Conservation (phyloP, 2,329 filamentous ascomycete species). For the Nemania sp. region DNA sequence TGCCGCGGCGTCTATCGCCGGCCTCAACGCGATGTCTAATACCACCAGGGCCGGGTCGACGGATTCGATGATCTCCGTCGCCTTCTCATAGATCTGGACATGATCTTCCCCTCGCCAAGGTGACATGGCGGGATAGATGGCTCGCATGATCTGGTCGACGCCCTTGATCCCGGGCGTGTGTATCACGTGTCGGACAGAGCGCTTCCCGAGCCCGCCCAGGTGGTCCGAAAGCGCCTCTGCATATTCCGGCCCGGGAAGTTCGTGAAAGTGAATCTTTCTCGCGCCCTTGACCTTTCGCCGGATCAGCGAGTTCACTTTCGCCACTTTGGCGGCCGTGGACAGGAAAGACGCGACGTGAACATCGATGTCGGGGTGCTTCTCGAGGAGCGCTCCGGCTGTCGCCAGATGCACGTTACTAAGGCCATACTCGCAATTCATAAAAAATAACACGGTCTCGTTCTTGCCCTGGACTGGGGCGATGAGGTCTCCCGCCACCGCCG, state of each 20-base stretch:
- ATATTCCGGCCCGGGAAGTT: constrained; percentile 16
- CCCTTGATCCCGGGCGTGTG: constrained; percentile 28
- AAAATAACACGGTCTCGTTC: constrained; percentile 32
- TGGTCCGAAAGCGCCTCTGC: constrained; percentile 11
- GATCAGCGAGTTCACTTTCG: constrained; percentile 17
- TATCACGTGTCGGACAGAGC: constrained; percentile 13
- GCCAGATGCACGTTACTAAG: constrained; percentile 32
- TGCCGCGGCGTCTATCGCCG: constrained; percentile 30
- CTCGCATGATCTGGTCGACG: constrained; percentile 20
- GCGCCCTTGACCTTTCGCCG: constrained; percentile 6
- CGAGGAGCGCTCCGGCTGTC: constrained; percentile 27
- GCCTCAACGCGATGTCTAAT: constrained; percentile 28
- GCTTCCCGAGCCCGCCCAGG: constrained; percentile 3
- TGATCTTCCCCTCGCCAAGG: constrained; percentile 30
- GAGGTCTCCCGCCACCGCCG: background rate
- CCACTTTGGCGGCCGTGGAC: constrained; percentile 17
- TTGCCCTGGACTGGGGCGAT: constrained; percentile 23
- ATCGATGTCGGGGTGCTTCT: constrained; percentile 27
- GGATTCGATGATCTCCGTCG: constrained; percentile 21
- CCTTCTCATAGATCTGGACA: constrained; percentile 23
- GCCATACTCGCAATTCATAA: constrained; percentile 28
- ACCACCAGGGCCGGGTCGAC: constrained; percentile 31
- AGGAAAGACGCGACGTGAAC: constrained; percentile 32
- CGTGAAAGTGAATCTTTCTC: constrained; percentile 12
- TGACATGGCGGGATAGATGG: constrained; percentile 24